Evolutionary conservation across 805 yeast species (phyloP), one percentile per base, ranked within the genome.

Genomic region (Nakazawaea ernobii): DNA sequence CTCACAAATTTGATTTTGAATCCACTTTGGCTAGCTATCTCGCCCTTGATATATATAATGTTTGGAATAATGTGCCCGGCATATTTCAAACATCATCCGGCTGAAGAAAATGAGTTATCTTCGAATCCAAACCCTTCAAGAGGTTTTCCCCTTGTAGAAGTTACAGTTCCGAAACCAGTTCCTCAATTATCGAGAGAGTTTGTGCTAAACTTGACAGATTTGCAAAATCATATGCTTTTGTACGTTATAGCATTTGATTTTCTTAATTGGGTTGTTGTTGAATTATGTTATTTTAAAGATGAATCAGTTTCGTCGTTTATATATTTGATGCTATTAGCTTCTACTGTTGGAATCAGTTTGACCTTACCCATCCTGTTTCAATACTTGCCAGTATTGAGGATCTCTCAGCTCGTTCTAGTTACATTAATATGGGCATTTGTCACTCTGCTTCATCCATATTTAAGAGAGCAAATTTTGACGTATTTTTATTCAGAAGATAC

Each of bases 181-280:
- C 85, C 91, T 4, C 89, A 88, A 61, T 70, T 86, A 43, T 82
- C 91, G 30, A 71, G 86, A 47, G 96, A 89, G 59, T 89, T 88
- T 59, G 63, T 84, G 17, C 59, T 88, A 48, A 89, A 89, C 59
- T 68, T 86, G 56, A 86, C 95, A 1, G 96, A 89, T 66, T 68
- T 88, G 49, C 96, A 89, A 59, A 89, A 89, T 59, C 84, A 81
- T 57, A 82, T 86, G 87, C 59, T 82, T 29, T 57, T 81, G 11
- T 87, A 83, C 60, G 81, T 84, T 8, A 61, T 67, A 10, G 64
- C 70, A 0, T 88, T 82, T 73, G 92, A 89, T 63, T 70, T 71
- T 20, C 43, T 79, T 4, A 67, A 72, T 17, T 63, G 69, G 54
- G 48, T 77, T 38, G 68, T 85, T 30, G 65, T 68, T 17, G 79